A percentile compares a stretch with the other conserved stretches of the same genome.
phyloP scores from a whole-genome alignment of 1,284 basidiomycete species.

The Peniophora sp. region DNA sequence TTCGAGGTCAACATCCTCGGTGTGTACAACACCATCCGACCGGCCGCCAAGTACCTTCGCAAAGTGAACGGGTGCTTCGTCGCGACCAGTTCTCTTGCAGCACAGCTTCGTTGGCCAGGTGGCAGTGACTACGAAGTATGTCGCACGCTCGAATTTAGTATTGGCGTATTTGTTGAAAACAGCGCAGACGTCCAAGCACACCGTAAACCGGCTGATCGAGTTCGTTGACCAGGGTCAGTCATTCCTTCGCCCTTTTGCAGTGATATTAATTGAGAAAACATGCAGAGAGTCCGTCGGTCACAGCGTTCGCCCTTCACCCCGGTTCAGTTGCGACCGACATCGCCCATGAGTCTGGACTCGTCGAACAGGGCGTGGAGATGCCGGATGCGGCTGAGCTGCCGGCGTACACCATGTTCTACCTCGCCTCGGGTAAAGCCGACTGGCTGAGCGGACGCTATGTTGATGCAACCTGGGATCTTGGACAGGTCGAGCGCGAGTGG shows the following conservation, averaged over 20 bases:
- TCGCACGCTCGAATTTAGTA: neutral
- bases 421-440: constrained; percentile 1
- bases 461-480: constrained; percentile 7
- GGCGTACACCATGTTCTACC: neutral
- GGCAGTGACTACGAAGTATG: neutral
- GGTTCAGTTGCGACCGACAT: neutral
- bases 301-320: neutral
- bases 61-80: neutral
- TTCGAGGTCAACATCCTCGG: neutral
- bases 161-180: neutral
- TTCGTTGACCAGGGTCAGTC: neutral
- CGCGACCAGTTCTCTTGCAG: neutral
- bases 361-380: neutral
- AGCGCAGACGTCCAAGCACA: neutral
- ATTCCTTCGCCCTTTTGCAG: neutral
- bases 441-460: constrained; percentile 2
- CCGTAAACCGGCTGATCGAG: neutral
- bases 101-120: neutral
- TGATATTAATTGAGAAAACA: neutral
- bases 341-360: neutral
- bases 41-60: neutral
- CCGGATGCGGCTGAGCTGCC: neutral
- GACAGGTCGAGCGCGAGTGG: constrained; percentile 5
- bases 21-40: neutral
- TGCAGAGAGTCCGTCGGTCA: neutral